These are phyloP conservation scores for Trichophyton schoenleinii DNA, from an alignment of 2,329 filamentous ascomycete species.

Conservation along the genomic window DNA sequence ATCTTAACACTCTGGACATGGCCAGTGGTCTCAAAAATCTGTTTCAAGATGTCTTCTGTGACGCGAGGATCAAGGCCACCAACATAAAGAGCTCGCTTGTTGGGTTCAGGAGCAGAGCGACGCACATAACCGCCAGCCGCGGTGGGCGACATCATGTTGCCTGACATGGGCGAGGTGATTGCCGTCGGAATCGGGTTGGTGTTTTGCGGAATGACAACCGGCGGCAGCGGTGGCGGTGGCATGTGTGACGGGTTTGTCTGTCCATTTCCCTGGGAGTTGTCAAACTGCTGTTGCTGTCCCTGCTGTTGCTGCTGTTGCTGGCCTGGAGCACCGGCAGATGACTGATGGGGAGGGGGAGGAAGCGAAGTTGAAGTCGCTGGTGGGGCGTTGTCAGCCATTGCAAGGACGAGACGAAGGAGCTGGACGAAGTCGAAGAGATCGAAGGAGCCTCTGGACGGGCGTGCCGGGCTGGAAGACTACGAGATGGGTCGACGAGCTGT, in stretches of 20 bases:
- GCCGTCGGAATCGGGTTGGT: constrained; percentile 89
- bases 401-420: constrained; percentile 13
- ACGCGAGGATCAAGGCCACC: constrained; percentile 89
- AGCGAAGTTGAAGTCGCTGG: constrained; percentile 52
- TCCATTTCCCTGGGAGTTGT: constrained; percentile 53
- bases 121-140: constrained; percentile 70
- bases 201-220: constrained; percentile 81
- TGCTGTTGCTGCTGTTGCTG: constrained; percentile 1
- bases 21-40: constrained; percentile 97
- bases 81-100: constrained; percentile 94
- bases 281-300: constrained; percentile 43
- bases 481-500: neutral
- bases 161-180: constrained; percentile 76
- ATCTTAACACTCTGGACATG: constrained; percentile 99
- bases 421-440: neutral
- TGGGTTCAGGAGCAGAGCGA: constrained; percentile 89
- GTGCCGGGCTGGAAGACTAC: neutral
- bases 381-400: constrained; percentile 67
- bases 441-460: neutral
- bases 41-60: constrained; percentile 88
- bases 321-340: constrained; percentile 58
- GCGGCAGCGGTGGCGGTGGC: constrained; percentile 77
- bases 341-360: constrained; percentile 52
- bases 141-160: constrained; percentile 69
- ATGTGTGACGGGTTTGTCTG: constrained; percentile 63